These are phyloP conservation scores for Prunus campanulata DNA, from an alignment of 306 rosid genomes.

Conservation along the genomic window DNA sequence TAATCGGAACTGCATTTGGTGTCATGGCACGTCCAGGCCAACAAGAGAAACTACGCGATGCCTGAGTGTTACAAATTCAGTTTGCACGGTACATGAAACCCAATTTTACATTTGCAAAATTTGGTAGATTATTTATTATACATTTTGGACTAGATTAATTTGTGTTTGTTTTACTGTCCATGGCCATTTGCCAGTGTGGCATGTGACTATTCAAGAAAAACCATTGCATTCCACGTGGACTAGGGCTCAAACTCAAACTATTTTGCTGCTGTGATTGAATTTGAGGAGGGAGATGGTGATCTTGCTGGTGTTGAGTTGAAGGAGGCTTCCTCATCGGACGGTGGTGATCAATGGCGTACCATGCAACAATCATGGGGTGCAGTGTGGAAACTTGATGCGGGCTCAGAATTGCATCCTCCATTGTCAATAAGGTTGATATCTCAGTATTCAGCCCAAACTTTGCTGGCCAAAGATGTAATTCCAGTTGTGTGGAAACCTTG, in stretches of 20 bases:
- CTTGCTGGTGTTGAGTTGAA: constrained; percentile 30
- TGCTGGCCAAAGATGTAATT: constrained; percentile 38
- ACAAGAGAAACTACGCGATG: constrained; percentile 29
- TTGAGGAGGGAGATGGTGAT: constrained; percentile 44
- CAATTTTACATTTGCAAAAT: background rate
- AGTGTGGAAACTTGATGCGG: constrained; percentile 49
- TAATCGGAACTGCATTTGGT: constrained; percentile 51
- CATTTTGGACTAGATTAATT: too few relatives aligned
- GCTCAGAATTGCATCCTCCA: constrained; percentile 28
- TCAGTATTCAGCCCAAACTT: constrained; percentile 28
- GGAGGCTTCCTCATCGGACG: constrained; percentile 16
- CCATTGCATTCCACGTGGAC: constrained; percentile 36
- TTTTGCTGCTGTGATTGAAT: constrained; percentile 34
- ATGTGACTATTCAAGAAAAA: constrained; percentile 35
- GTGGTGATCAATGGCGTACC: constrained; percentile 25
- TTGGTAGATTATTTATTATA: background rate
- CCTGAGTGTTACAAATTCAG: constrained; percentile 27
- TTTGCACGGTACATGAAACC: constrained; percentile 26
- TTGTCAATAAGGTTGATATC: constrained; percentile 37
- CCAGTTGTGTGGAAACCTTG: constrained; percentile 39
- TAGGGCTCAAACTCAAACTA: constrained; percentile 31
- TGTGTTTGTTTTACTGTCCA: background rate
- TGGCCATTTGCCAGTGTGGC: constrained; percentile 22
- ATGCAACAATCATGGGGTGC: constrained; percentile 57
- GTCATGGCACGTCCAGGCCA: constrained; percentile 41